Percentiles rank a stretch among this genome's conserved stretches.
These are phyloP conservation scores for Colletotrichum salicis DNA, from an alignment of 2,329 filamentous ascomycete genomes.

Conservation along the genomic window DNA sequence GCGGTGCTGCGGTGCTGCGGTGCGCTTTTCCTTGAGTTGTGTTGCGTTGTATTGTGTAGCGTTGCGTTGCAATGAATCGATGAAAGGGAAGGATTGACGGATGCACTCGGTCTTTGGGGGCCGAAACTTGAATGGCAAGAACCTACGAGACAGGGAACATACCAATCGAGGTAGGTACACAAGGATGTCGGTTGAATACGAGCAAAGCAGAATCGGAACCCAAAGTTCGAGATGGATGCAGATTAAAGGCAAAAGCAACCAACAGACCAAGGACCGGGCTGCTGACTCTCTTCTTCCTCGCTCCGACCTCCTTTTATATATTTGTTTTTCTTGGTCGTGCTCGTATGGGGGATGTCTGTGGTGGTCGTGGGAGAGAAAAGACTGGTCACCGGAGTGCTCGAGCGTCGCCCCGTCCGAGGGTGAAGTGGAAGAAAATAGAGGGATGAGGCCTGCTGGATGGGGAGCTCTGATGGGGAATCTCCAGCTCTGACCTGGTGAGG, in stretches of 20 bases:
- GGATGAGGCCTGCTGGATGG: slow-evolving; percentile 2
- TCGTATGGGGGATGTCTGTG: neutral
- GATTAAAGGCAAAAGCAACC: neutral
- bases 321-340: neutral
- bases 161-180: neutral
- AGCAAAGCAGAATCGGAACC: neutral
- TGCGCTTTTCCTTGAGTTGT: neutral
- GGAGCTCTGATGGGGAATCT: neutral
- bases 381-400: neutral
- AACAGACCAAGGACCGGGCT: neutral
- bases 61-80: neutral
- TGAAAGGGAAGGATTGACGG: neutral
- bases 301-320: neutral
- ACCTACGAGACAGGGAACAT: neutral
- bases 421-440: neutral
- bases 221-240: neutral
- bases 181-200: no score
- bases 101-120: neutral
- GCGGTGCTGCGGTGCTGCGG: neutral
- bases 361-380: neutral
- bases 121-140: neutral
- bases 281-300: neutral
- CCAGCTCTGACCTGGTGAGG: neutral
- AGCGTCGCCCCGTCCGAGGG: neutral
- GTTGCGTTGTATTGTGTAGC: neutral